Conservation (phyloP, 164 flowering plant genomes). For the Cinnamomum micranthum region DNA sequence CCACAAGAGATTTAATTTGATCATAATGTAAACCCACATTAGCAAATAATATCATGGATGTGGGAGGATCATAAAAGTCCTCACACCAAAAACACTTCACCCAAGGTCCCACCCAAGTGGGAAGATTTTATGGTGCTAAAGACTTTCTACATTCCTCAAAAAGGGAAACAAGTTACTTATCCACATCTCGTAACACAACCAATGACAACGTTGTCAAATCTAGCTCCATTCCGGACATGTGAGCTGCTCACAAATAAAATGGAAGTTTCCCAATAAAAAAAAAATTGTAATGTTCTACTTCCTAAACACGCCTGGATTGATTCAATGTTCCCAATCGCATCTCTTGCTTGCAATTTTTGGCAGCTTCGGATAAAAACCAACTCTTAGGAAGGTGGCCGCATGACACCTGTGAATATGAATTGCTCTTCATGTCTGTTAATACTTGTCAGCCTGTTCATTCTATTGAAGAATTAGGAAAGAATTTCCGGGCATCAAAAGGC, state of each 20-base stretch:
- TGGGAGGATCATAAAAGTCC: no score
- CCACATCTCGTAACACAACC: no score
- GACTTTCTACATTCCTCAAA: no score
- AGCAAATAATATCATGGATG: no score
- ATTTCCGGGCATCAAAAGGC: conserved; percentile 55
- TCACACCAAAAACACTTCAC: no score
- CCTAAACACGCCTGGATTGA: background rate
- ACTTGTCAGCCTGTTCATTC: conserved; percentile 9
- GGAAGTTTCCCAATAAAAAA: background rate
- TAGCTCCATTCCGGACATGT: background rate
- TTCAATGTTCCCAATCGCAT: background rate
- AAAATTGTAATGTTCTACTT: background rate
- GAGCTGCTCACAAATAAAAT: background rate
- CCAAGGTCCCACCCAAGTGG: no score
- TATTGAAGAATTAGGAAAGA: conserved; percentile 37
- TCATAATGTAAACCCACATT: no score
- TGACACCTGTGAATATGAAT: background rate
- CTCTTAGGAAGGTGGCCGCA: background rate
- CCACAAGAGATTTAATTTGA: no score
- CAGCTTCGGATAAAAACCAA: background rate
- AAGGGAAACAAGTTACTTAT: no score
- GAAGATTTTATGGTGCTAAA: no score
- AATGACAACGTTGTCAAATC: no score
- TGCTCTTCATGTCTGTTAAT: background rate
- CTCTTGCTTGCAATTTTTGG: background rate